Evolutionary conservation across 2,329 filamentous ascomycete genomes (phyloP).

Genomic region (Magnaporthiopsis poae): DNA sequence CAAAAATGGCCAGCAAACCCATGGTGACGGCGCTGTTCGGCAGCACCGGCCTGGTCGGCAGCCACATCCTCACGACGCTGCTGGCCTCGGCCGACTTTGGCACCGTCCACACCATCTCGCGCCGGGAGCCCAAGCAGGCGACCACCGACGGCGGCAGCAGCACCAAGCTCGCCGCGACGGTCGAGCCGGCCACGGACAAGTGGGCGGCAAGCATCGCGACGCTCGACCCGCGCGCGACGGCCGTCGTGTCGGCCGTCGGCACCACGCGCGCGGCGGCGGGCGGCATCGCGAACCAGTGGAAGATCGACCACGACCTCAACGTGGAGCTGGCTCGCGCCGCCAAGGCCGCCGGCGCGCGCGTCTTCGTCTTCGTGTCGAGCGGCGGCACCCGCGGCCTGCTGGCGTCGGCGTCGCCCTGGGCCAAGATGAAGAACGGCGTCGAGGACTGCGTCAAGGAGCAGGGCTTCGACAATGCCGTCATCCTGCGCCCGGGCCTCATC

Average conservation of each 20-base stretch:
- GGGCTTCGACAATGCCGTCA: constrained; percentile 67
- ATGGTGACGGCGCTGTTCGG: constrained; percentile 38
- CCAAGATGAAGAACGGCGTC: constrained; percentile 76
- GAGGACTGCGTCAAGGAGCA: constrained; percentile 66
- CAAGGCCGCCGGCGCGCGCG: constrained; percentile 59
- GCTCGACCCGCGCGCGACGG: constrained; percentile 34
- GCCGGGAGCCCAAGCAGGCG: constrained; percentile 47
- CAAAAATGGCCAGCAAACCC: constrained; percentile 37
- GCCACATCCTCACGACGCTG: constrained; percentile 61
- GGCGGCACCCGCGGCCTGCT: constrained; percentile 35
- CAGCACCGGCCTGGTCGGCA: constrained; percentile 60
- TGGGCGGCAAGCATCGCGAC: constrained; percentile 56
- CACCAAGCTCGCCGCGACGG: constrained; percentile 55
- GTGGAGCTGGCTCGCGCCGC: constrained; percentile 67
- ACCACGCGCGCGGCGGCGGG: constrained; percentile 67
- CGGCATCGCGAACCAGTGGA: constrained; percentile 67
- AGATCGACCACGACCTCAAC: constrained; percentile 75
- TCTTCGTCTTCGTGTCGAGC: constrained; percentile 68
- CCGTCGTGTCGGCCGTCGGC: constrained; percentile 68
- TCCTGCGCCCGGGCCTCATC: constrained; percentile 66
- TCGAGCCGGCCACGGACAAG: constrained; percentile 55
- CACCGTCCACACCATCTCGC: constrained; percentile 54
- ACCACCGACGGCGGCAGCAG: too few species aligned
- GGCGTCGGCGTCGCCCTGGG: constrained; percentile 35
- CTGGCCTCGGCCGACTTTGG: constrained; percentile 43